Conservation (phyloP, 148 eudicot genomes). For the Nepenthes gracilis region DNA sequence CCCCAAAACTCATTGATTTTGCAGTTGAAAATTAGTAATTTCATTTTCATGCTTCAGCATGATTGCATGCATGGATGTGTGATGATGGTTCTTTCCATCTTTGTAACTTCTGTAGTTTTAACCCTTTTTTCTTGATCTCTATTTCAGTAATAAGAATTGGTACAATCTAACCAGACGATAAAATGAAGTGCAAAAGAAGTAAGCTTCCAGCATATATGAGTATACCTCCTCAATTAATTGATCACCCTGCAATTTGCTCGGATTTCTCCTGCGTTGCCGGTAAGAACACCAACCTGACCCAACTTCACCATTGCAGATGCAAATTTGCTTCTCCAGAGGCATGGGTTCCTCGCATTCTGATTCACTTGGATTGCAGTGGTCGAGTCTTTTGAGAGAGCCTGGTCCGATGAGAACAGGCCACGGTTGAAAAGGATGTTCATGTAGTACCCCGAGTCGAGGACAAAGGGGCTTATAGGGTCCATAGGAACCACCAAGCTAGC, state of each 20-base stretch:
- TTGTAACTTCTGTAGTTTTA: too few species aligned
- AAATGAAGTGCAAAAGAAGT: background rate
- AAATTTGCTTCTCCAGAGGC: constrained; percentile 44
- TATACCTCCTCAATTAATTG: constrained; percentile 11
- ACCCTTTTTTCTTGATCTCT: too few species aligned
- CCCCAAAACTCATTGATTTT: too few species aligned
- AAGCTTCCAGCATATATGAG: background rate
- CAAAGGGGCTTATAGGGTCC: constrained; percentile 44
- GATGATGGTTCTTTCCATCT: too few species aligned
- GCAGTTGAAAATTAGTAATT: too few species aligned
- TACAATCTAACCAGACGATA: too few species aligned
- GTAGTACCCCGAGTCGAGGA: constrained; percentile 44
- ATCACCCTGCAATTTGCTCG: constrained; percentile 48
- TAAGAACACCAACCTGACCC: constrained; percentile 60
- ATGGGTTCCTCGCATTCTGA: constrained; percentile 31
- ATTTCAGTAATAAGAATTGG: too few species aligned
- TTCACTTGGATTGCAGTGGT: constrained; percentile 29
- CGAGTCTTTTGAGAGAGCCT: constrained; percentile 30
- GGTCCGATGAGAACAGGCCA: constrained; percentile 69
- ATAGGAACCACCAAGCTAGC: constrained; percentile 49
- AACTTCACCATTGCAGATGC: constrained; percentile 69
- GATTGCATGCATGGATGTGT: too few species aligned
- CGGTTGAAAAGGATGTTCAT: constrained; percentile 30
- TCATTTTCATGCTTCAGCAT: too few species aligned
- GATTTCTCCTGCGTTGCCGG: constrained; percentile 56